These are phyloP conservation scores for Leptographium lundbergii DNA, from an alignment of 2,329 filamentous ascomycete genomes.

Conservation along the genomic window DNA sequence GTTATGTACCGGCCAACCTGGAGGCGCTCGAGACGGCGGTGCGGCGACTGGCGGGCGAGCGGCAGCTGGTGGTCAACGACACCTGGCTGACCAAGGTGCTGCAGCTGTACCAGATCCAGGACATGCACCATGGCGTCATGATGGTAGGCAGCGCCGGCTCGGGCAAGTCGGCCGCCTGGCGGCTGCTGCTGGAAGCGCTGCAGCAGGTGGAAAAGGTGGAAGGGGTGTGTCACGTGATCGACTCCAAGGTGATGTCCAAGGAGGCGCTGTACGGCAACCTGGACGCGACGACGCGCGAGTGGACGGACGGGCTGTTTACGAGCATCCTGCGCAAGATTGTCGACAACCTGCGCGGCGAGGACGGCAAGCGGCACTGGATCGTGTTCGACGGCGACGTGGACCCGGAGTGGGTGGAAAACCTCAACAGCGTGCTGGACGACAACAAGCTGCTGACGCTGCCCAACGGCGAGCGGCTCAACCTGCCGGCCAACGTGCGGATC, in stretches of 20 bases:
- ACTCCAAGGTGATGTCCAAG: slow-evolving; percentile 99
- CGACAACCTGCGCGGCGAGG: slow-evolving; percentile 94
- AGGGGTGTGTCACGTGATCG: slow-evolving; percentile 92
- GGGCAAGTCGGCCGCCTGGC: slow-evolving; percentile 94
- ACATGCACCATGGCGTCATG: slow-evolving; percentile 98
- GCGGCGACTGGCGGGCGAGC: slow-evolving; percentile 66
- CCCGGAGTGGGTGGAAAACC: slow-evolving; percentile 98
- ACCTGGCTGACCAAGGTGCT: slow-evolving; percentile 96
- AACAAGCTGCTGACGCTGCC: slow-evolving; percentile 96
- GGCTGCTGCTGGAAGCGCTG: slow-evolving; percentile 76
- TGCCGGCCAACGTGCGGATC: slow-evolving; percentile 90
- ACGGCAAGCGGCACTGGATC: slow-evolving; percentile 96
- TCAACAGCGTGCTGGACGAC: slow-evolving; percentile 98
- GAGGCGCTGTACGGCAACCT: slow-evolving; percentile 92
- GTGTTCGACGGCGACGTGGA: slow-evolving; percentile 99
- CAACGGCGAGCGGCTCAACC: slow-evolving; percentile 92
- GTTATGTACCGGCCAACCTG: slow-evolving; percentile 84
- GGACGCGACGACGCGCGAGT: slow-evolving; percentile 93
- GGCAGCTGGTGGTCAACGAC: slow-evolving; percentile 80
- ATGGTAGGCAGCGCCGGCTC: slow-evolving; percentile 98
- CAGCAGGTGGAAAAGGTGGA: slow-evolving; percentile 86
- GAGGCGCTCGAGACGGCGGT: slow-evolving; percentile 71
- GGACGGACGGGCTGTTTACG: slow-evolving; percentile 97
- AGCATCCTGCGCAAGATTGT: slow-evolving; percentile 97
- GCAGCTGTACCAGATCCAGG: slow-evolving; percentile 95